phyloP scores from a whole-genome alignment of 2,329 filamentous ascomycete species.

The Trichoderma sp. region DNA sequence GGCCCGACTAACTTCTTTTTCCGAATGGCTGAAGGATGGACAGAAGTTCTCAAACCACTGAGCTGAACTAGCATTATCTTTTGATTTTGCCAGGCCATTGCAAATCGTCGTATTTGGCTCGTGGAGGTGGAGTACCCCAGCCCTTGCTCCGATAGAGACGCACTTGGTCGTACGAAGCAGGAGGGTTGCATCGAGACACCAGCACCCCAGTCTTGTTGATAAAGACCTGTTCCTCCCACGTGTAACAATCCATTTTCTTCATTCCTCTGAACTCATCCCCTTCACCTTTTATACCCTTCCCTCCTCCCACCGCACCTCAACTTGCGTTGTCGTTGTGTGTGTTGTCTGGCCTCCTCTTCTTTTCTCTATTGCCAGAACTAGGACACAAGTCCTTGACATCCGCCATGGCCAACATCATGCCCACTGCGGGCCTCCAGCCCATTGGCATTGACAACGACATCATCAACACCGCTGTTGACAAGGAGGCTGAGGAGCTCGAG shows the following conservation, averaged over 20 bases:
- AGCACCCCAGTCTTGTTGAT: slow-evolving; percentile 13
- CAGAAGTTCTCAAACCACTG: slow-evolving; percentile 15
- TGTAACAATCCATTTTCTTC: not conserved
- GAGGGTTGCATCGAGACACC: slow-evolving; percentile 16
- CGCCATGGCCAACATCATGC: not conserved
- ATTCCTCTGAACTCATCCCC: not conserved
- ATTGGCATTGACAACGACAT: slow-evolving; percentile 1
- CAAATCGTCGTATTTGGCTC: not conserved
- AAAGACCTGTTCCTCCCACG: slow-evolving; percentile 16
- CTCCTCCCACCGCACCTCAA: not conserved
- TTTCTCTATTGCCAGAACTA: not conserved
- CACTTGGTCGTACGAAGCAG: not conserved
- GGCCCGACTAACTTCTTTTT: not conserved
- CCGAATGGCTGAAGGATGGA: slow-evolving; percentile 13
- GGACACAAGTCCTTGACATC: not conserved
- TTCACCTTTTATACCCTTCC: not conserved
- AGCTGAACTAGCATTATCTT: slow-evolving; percentile 13
- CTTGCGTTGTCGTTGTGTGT: slow-evolving; percentile 3
- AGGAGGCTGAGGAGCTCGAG: slow-evolving; percentile 6
- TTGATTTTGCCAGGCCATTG: not conserved
- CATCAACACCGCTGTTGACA: not conserved
- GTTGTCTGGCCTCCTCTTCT: not conserved
- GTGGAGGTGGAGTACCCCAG: not conserved
- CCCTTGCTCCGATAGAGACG: not conserved
- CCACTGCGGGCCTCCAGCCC: slow-evolving; percentile 12